Evolutionary conservation across 495 filamentous ascomycete genomes (phyloP), one percentile per base, ranked within the genome.

Genomic region (Tuber calosporum): DNA sequence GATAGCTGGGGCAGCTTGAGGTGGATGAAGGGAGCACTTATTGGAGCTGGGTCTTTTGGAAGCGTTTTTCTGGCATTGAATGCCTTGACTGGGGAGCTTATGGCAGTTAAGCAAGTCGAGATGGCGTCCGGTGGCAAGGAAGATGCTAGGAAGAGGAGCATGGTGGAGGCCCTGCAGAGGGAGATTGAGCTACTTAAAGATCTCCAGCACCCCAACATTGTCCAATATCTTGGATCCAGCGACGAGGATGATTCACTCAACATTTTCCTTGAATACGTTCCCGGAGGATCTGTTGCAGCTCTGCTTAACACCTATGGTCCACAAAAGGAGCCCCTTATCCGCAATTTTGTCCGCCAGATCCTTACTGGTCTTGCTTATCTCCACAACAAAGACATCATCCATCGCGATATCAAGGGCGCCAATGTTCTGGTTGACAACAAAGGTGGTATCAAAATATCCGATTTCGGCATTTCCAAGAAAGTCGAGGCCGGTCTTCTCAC

Each of bases 381-480:
- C 30, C 95, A 99, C 82, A 92, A 90, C 82, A 88, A 90, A 71
- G 94, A 97, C 79, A 98, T 99, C 83, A 98, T 99, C 80, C 95
- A 99, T 82, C 91, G 95, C 71, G 95, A 99, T 83, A 97, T 98
- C 87, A 98, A 98, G 84, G 94, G 94, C 69, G 94, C 94, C 81
- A 99, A 99, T 82, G 94, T 99, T 76, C 91, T 99, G 34, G 95
- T 99, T 69, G 95, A 99, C 84, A 98, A 97, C 85, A 97, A 98
- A 82, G 95, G 95, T 62, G 93, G 93, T 66, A 96, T 99, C 85
- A 99, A 99, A 84, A 99, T 99, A 71, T 97, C 94, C 30, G 95
- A 99, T 85, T 99, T 99, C 79, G 95, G 95, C 83, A 98, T 99
- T 82, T 96, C 92, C 73, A 99, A 99, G 86, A 96, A 94, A 75